phyloP scores from a whole-genome alignment of 139 green algal species.

The Deuterostichococcus epilithicus region DNA sequence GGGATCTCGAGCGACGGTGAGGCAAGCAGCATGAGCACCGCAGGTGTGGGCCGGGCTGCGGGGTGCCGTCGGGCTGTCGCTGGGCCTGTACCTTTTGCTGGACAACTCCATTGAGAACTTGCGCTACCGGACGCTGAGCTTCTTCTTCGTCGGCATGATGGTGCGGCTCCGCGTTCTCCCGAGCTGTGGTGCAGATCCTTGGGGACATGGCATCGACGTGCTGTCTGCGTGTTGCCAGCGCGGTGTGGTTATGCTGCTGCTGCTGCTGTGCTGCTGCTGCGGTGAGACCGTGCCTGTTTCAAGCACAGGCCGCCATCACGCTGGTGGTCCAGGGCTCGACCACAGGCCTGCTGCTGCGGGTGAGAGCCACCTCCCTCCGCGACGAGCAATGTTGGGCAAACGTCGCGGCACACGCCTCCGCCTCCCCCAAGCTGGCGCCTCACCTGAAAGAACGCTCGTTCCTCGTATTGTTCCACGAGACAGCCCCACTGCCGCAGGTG shows the following conservation, averaged over 20 bases:
- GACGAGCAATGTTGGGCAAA: neutral
- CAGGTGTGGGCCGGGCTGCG: constrained; percentile 50
- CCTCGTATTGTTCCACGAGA: neutral
- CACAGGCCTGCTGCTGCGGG: constrained; percentile 31
- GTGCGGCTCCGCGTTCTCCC: too few relatives aligned
- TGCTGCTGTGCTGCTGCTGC: too few relatives aligned
- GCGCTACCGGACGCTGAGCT: constrained; percentile 27
- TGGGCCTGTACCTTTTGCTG: constrained; percentile 51
- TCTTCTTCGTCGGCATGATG: constrained; percentile 53
- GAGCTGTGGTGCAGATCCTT: too few relatives aligned
- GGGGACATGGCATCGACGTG: too few relatives aligned
- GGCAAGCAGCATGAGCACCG: too few relatives aligned
- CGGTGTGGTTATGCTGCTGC: too few relatives aligned
- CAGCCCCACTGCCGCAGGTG: constrained; percentile 9
- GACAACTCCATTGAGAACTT: constrained; percentile 27
- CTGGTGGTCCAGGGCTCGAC: constrained; percentile 39
- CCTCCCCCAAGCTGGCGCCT: too few relatives aligned
- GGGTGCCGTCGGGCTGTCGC: constrained; percentile 58
- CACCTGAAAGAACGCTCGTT: neutral
- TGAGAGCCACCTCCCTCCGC: neutral
- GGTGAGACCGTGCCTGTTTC: too few relatives aligned
- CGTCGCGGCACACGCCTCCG: too few relatives aligned
- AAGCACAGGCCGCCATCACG: constrained; percentile 19
- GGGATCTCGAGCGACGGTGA: too few relatives aligned
- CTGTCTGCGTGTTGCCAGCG: too few relatives aligned